Evolutionary conservation across 257 asterid species (phyloP).

Genomic region (Nicotiana knightiana): DNA sequence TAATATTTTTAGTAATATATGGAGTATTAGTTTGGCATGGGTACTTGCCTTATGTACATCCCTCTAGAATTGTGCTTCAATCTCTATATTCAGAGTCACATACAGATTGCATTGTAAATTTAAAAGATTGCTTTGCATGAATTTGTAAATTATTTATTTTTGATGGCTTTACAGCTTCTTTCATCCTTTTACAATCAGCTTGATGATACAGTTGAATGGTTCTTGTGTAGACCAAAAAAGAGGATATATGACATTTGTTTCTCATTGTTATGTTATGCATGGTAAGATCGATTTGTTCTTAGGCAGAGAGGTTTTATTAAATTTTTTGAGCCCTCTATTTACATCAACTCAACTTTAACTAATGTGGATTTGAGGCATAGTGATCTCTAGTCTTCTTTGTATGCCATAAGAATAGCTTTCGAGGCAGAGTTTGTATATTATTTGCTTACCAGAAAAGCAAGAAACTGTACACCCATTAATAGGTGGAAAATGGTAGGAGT

Average conservation of each 20-base stretch:
- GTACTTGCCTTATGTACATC: background rate
- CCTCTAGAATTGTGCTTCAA: background rate
- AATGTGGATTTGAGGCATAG: background rate
- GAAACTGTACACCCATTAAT: background rate
- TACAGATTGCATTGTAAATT: background rate
- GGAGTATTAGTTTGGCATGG: background rate
- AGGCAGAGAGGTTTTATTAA: conserved; percentile 1
- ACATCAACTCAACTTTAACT: background rate
- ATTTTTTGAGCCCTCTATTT: background rate
- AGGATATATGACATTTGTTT: background rate
- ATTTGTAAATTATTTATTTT: background rate
- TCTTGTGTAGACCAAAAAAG: background rate
- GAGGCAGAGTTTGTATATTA: background rate
- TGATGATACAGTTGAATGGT: background rate
- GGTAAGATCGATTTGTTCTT: background rate
- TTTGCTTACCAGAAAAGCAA: background rate
- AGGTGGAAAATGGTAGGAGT: background rate
- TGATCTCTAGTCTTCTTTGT: background rate
- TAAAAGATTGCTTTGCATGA: background rate
- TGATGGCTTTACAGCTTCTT: background rate
- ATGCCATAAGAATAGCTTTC: background rate
- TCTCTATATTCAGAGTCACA: background rate
- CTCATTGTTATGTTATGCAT: background rate
- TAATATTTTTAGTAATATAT: background rate
- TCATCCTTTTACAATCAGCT: background rate